Conservation (phyloP, 176 grass and related monocot species). For the Miscanthus lutarioriparius region DNA sequence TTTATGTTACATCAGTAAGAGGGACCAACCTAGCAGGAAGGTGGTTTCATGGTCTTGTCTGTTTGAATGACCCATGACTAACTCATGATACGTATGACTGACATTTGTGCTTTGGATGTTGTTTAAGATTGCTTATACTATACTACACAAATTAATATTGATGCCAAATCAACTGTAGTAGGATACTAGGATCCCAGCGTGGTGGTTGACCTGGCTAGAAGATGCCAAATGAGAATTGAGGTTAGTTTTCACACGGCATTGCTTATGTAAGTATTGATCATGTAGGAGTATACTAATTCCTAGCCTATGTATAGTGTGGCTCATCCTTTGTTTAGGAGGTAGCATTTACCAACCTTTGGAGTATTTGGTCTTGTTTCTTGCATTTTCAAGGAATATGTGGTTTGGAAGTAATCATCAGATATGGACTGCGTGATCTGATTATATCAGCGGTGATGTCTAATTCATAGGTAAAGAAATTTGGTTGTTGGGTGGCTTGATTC, state of each 20-base stretch:
- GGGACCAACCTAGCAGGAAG: neutral
- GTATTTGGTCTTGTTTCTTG: neutral
- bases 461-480: slow-evolving; percentile 3
- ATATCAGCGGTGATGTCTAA: neutral
- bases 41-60: slow-evolving; percentile 19
- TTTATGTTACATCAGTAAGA: neutral
- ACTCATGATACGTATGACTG: neutral
- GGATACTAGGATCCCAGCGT: neutral
- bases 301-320: neutral
- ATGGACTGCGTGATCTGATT: neutral
- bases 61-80: slow-evolving; percentile 23
- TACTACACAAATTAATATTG: neutral
- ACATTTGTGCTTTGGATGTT: neutral
- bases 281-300: neutral
- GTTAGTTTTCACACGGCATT: neutral
- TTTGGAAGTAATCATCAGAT: neutral
- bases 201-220: neutral
- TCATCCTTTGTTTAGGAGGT: neutral
- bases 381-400: neutral
- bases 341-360: neutral
- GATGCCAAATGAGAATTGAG: neutral
- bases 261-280: neutral
- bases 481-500: neutral
- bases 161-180: neutral
- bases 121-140: neutral